Evolutionary conservation across 192 early-diverging fungal genomes (phyloP).

Genomic region (Linnemannia hyalina): DNA sequence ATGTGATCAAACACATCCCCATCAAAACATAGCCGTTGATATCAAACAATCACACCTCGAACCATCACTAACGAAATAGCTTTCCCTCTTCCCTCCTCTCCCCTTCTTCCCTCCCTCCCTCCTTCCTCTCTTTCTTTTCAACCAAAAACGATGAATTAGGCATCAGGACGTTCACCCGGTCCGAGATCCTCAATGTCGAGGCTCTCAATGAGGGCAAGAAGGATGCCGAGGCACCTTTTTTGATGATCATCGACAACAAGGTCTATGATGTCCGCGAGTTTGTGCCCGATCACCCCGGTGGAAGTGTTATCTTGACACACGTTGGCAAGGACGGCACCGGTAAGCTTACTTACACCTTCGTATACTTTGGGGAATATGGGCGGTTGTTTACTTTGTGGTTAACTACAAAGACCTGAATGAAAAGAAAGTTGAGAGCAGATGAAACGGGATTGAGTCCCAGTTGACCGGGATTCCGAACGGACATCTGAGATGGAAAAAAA

Average conservation of each 20-base stretch:
- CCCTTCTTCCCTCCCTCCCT: not conserved
- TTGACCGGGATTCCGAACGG: not conserved
- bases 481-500: not conserved
- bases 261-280: conserved; percentile 88
- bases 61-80: not conserved
- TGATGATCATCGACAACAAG: conserved; percentile 82
- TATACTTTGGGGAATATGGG: too few species aligned
- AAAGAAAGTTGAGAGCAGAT: not conserved
- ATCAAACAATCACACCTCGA: not conserved
- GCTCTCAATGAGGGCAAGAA: conserved; percentile 41
- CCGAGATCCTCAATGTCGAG: conserved; percentile 49
- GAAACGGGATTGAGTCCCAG: not conserved
- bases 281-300: conserved; percentile 82
- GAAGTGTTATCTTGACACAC: conserved; percentile 80
- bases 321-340: conserved; percentile 80
- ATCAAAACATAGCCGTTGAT: not conserved
- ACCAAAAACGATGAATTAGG: conserved; percentile 11
- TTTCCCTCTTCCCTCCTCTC: not conserved
- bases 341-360: conserved; percentile 26
- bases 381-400: not conserved
- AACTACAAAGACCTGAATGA: not conserved
- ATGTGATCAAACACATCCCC: not conserved
- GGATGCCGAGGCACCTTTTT: conserved; percentile 59
- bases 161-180: conserved; percentile 49
- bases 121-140: not conserved